Percentiles rank a stretch among this genome's conserved stretches.
Conservation (phyloP, 208 protist species). For the Balamuthia mandrillaris region DNA sequence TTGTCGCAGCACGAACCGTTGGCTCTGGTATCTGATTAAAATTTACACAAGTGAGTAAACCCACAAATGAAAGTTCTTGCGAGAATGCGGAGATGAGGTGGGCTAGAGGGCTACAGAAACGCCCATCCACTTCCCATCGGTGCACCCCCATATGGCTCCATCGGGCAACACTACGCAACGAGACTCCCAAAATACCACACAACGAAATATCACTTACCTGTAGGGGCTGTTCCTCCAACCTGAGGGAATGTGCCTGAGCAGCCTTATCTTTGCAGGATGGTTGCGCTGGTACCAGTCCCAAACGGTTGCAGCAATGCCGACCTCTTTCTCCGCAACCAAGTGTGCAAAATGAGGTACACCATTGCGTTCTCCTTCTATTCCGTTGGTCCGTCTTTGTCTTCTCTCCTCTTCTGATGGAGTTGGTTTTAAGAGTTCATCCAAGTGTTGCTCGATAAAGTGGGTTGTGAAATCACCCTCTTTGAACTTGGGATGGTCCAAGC, state of each 20-base stretch:
- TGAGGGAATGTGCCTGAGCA: neutral
- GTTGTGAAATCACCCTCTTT: constrained; percentile 73
- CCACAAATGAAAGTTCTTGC: too few species aligned
- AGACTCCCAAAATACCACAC: neutral
- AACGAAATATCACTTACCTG: neutral
- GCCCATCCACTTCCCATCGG: too few species aligned
- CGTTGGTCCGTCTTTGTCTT: neutral
- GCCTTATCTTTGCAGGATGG: neutral
- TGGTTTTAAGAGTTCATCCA: neutral
- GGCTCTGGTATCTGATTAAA: too few species aligned
- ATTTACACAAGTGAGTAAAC: too few species aligned
- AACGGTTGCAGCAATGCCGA: neutral
- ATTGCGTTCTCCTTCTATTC: too few species aligned
- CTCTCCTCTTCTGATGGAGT: neutral
- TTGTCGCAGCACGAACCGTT: too few species aligned
- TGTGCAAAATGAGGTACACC: neutral
- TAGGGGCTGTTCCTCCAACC: neutral
- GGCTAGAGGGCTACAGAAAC: too few species aligned
- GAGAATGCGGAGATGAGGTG: too few species aligned
- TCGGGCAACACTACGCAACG: too few species aligned
- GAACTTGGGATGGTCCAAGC: constrained; percentile 74
- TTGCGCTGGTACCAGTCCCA: neutral
- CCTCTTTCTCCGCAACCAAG: neutral
- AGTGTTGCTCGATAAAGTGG: constrained; percentile 69
- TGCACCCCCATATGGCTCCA: too few species aligned